Evolutionary conservation across 116 monocot genomes (phyloP).

Genomic region (Papilionanthe hybrid): DNA sequence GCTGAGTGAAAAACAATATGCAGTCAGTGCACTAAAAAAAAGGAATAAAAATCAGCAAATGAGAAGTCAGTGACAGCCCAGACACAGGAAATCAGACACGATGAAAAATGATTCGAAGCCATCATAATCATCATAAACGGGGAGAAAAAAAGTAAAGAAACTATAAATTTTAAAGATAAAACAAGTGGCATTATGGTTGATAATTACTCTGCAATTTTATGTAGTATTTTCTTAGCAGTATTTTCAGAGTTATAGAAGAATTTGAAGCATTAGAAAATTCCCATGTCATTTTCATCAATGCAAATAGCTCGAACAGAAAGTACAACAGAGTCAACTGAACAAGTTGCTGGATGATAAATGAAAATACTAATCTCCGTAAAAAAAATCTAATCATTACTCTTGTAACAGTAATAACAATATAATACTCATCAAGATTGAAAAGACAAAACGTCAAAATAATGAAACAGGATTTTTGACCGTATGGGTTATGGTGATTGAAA

Average conservation of each 20-base stretch:
- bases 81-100: no score
- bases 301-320: background rate
- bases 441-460: background rate
- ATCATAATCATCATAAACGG: no score
- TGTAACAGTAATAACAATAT: background rate
- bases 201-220: background rate
- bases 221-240: background rate
- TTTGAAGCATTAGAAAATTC: background rate
- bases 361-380: background rate
- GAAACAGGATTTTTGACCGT: background rate
- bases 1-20: no score
- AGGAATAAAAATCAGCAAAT: no score
- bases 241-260: background rate
- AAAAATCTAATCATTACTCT: background rate
- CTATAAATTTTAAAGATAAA: no score
- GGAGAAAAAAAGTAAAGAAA: no score
- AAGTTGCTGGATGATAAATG: background rate
- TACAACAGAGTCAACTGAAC: background rate
- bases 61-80: no score
- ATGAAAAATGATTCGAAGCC: no score
- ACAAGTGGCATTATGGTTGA: no score
- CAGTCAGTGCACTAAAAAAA: no score
- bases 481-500: background rate
- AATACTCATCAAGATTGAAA: background rate
- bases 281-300: background rate